These are phyloP conservation scores for Dactylellina parvicollis DNA, from an alignment of 2,329 filamentous ascomycete species.

Conservation along the genomic window DNA sequence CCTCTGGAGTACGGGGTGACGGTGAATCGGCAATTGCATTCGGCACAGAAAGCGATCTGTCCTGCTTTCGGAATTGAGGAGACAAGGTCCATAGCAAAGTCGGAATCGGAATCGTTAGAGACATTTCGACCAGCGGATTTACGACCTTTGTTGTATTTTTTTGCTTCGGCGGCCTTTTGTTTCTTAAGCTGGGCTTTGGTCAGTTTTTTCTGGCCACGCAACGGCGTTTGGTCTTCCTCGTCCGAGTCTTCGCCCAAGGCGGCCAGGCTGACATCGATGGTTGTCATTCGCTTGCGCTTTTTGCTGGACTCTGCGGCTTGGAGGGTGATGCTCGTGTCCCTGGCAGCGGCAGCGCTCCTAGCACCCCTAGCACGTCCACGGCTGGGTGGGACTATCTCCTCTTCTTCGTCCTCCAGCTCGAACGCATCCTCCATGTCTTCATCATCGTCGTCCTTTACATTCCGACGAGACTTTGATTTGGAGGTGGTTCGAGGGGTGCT, in stretches of 20 bases:
- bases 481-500: neutral
- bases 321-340: slow-evolving; percentile 22
- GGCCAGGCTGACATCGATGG: slow-evolving; percentile 7
- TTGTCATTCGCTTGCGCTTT: slow-evolving; percentile 22
- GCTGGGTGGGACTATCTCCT: neutral
- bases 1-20: slow-evolving; percentile 57
- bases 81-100: neutral
- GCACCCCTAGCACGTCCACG: slow-evolving; percentile 30
- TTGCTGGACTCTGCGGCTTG: neutral
- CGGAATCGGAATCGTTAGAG: slow-evolving; percentile 6
- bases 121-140: too few relatives aligned
- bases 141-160: neutral
- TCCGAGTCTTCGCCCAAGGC: slow-evolving; percentile 12
- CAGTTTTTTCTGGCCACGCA: slow-evolving; percentile 19
- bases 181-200: slow-evolving; percentile 43
- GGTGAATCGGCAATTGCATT: slow-evolving; percentile 57
- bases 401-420: slow-evolving; percentile 17
- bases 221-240: slow-evolving; percentile 1
- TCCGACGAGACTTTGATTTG: neutral
- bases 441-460: slow-evolving; percentile 8
- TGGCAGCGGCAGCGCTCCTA: slow-evolving; percentile 22
- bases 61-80: slow-evolving; percentile 48
- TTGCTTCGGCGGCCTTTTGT: slow-evolving; percentile 20
- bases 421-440: slow-evolving; percentile 10
- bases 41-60: slow-evolving; percentile 57